Evolutionary conservation across 495 filamentous ascomycete genomes (phyloP).

Genomic region (Podospora conica): DNA sequence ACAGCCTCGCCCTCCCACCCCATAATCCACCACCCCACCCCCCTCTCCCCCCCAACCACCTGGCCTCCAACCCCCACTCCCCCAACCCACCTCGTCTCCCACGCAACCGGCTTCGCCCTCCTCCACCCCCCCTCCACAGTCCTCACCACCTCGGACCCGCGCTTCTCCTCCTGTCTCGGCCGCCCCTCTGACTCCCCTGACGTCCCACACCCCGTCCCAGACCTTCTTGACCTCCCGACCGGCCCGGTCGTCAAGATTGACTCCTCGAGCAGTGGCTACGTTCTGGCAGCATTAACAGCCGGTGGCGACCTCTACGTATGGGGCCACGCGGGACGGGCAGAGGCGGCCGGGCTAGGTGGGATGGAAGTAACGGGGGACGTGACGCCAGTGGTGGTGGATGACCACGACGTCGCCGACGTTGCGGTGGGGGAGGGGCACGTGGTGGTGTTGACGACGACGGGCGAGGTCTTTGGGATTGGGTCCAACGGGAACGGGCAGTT

Average conservation of each 20-base stretch:
- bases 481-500: conserved; percentile 54
- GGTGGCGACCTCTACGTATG: conserved; percentile 59
- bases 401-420: conserved; percentile 47
- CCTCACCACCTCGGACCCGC: conserved; percentile 55
- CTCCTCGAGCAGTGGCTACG: conserved; percentile 41
- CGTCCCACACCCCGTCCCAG: conserved; percentile 36
- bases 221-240: conserved; percentile 45
- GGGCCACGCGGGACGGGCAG: conserved; percentile 37
- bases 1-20: conserved; percentile 11
- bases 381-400: conserved; percentile 32
- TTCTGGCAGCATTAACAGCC: conserved; percentile 50
- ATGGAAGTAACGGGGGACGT: conserved; percentile 23
- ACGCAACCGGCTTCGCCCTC: conserved; percentile 47
- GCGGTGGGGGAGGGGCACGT: conserved; percentile 54
- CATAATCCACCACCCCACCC: conserved; percentile 25
- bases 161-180: conserved; percentile 46
- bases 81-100: conserved; percentile 44
- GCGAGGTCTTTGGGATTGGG: conserved; percentile 51
- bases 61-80: conserved; percentile 1
- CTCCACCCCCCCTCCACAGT: conserved; percentile 45
- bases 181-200: conserved; percentile 19
- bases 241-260: conserved; percentile 49
- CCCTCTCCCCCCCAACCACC: conserved; percentile 3
- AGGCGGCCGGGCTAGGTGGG: conserved; percentile 6
- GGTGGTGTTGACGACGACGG: conserved; percentile 45